Conservation (phyloP, 31 red algal genomes). For the Bonnemaisonia californica region DNA sequence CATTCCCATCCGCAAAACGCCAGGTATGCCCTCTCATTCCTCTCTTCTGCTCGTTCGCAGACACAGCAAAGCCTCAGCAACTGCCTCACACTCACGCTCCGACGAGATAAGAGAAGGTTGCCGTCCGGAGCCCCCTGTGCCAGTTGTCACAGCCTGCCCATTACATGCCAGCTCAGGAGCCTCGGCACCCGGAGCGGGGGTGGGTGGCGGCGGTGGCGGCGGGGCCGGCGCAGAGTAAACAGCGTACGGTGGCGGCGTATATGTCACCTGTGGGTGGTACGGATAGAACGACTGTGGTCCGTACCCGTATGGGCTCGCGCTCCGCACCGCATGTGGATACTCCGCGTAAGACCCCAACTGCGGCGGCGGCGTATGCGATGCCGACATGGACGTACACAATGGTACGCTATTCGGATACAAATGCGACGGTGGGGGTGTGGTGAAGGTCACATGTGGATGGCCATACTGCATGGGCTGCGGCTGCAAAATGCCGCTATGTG, state of each 20-base stretch:
- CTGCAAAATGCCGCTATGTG: too few species aligned
- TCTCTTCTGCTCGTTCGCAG: background rate
- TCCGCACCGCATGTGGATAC: background rate
- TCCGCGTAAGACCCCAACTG: background rate
- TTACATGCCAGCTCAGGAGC: background rate
- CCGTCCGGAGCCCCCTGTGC: background rate
- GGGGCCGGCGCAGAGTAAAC: background rate
- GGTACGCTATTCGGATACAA: too few species aligned
- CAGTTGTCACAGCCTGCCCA: background rate
- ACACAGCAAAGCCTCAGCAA: constrained; percentile 38
- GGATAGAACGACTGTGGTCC: background rate
- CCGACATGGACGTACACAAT: too few species aligned
- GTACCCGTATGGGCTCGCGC: too few species aligned
- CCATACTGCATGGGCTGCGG: background rate
- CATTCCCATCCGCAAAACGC: too few species aligned
- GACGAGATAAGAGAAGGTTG: background rate
- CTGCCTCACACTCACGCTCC: constrained; percentile 31
- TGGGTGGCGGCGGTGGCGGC: background rate
- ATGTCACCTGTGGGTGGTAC: background rate
- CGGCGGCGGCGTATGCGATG: background rate
- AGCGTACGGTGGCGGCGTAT: background rate
- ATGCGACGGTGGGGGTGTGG: background rate
- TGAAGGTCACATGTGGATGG: background rate
- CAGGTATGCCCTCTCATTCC: too few species aligned
- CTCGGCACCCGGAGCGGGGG: background rate